A percentile compares a stretch with the other conserved stretches of the same genome.
phyloP scores from a whole-genome alignment of 306 rosid genomes.

The peach (Prunus persica) region DNA sequence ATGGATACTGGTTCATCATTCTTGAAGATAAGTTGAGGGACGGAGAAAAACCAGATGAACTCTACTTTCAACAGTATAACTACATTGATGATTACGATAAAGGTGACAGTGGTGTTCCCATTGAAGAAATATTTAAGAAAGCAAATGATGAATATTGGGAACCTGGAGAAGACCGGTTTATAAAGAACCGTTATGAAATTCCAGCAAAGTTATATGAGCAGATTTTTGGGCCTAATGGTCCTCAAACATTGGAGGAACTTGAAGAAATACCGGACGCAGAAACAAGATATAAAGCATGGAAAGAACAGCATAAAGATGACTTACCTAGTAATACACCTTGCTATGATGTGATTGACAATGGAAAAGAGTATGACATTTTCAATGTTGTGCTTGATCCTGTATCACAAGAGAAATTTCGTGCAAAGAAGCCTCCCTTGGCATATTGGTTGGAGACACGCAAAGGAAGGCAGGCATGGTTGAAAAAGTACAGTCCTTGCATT shows the following conservation, averaged over 20 bases:
- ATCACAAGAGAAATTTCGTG: constrained; percentile 53
- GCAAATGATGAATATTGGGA: constrained; percentile 89
- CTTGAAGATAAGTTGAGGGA: constrained; percentile 85
- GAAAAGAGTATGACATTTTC: constrained; percentile 78
- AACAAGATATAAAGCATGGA: constrained; percentile 84
- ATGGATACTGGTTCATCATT: constrained; percentile 93
- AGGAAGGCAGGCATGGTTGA: constrained; percentile 94
- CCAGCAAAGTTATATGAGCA: constrained; percentile 89
- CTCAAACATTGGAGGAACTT: constrained; percentile 79
- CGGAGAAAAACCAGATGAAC: constrained; percentile 82
- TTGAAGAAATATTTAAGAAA: constrained; percentile 76
- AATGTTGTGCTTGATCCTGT: constrained; percentile 65
- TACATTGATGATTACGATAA: constrained; percentile 86
- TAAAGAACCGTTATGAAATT: constrained; percentile 67
- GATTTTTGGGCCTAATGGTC: constrained; percentile 95
- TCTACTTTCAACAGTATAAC: constrained; percentile 90
- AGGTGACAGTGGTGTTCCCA: constrained; percentile 87
- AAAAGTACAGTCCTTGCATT: constrained; percentile 74
- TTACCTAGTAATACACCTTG: constrained; percentile 45
- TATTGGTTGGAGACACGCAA: constrained; percentile 95
- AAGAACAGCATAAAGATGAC: constrained; percentile 62
- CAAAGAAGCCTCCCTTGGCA: constrained; percentile 68
- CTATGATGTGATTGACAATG: constrained; percentile 72
- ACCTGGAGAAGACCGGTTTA: constrained; percentile 85
- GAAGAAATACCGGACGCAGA: constrained; percentile 84